phyloP scores from a whole-genome alignment of 306 rosid genomes.

The Senna tora region DNA sequence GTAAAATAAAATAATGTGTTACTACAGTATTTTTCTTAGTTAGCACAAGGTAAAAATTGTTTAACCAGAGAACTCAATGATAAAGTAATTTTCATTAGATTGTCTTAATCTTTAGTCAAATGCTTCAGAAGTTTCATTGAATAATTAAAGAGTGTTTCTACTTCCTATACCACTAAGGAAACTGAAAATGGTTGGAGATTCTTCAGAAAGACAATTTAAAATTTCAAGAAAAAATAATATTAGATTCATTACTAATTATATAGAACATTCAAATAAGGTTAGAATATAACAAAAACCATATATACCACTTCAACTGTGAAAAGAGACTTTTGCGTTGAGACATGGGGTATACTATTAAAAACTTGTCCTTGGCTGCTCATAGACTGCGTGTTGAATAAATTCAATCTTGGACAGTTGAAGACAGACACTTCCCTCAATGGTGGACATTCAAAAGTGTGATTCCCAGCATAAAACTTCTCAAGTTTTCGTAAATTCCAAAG shows the following conservation, averaged over 20 bases:
- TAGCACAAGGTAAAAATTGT: too few species aligned
- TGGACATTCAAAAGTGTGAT: constrained; percentile 33
- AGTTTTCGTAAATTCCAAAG: constrained; percentile 23
- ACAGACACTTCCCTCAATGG: not conserved
- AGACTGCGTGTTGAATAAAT: not conserved
- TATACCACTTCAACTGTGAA: constrained; percentile 10
- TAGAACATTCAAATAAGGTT: not conserved
- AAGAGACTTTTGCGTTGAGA: not conserved
- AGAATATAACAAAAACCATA: not conserved
- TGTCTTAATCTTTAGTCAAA: not conserved
- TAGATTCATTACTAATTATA: not conserved
- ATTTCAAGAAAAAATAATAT: too few species aligned
- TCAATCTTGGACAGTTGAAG: not conserved
- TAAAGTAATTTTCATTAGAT: not conserved
- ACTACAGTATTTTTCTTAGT: too few species aligned
- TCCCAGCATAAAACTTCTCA: constrained; percentile 22
- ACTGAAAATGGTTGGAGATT: not conserved
- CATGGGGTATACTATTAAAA: not conserved
- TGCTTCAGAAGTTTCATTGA: not conserved
- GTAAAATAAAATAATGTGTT: too few species aligned
- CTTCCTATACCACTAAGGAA: not conserved
- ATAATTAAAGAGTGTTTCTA: not conserved
- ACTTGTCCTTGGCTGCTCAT: not conserved
- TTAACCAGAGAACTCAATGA: not conserved
- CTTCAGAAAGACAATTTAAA: not conserved